These are phyloP conservation scores for Thelonectria olida DNA, from an alignment of 2,329 filamentous ascomycete species.

Conservation along the genomic window DNA sequence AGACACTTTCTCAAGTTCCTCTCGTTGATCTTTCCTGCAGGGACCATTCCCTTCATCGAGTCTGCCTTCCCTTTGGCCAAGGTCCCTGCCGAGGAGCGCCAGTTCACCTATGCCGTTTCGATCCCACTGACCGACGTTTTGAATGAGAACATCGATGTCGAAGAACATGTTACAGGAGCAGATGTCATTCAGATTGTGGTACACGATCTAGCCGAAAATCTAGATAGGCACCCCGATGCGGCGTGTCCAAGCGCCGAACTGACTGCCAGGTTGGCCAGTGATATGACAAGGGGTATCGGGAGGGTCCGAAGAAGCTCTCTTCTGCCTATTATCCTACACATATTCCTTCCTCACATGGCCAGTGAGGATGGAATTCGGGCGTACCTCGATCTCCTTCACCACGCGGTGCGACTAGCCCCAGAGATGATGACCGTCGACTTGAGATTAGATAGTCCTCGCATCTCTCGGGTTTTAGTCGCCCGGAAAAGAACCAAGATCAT, in stretches of 20 bases:
- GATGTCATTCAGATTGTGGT: constrained; percentile 74
- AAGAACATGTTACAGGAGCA: constrained; percentile 71
- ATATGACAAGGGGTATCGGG: constrained; percentile 67
- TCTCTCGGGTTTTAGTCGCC: constrained; percentile 59
- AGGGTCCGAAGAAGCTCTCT: constrained; percentile 71
- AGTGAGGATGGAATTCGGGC: constrained; percentile 34
- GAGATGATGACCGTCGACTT: constrained; percentile 73
- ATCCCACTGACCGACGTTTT: constrained; percentile 68
- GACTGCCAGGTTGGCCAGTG: constrained; percentile 50
- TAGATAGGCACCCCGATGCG: constrained; percentile 22
- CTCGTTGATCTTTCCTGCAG: constrained; percentile 65
- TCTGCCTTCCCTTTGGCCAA: constrained; percentile 72
- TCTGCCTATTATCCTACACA: constrained; percentile 65
- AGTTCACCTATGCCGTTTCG: constrained; percentile 74
- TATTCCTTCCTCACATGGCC: constrained; percentile 46
- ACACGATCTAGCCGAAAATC: constrained; percentile 28
- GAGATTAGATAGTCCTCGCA: constrained; percentile 59
- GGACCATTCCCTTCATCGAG: constrained; percentile 66
- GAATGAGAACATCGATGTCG: constrained; percentile 64
- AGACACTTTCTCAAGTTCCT: constrained; percentile 76
- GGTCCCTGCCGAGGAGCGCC: constrained; percentile 66
- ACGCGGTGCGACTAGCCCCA: constrained; percentile 69
- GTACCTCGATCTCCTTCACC: constrained; percentile 66
- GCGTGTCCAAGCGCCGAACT: constrained; percentile 27
- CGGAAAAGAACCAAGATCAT: constrained; percentile 70